A percentile compares a stretch with the other conserved stretches of the same genome.
Conservation (phyloP, 2,329 filamentous ascomycete genomes). For the Talaromyces funiculosus region DNA sequence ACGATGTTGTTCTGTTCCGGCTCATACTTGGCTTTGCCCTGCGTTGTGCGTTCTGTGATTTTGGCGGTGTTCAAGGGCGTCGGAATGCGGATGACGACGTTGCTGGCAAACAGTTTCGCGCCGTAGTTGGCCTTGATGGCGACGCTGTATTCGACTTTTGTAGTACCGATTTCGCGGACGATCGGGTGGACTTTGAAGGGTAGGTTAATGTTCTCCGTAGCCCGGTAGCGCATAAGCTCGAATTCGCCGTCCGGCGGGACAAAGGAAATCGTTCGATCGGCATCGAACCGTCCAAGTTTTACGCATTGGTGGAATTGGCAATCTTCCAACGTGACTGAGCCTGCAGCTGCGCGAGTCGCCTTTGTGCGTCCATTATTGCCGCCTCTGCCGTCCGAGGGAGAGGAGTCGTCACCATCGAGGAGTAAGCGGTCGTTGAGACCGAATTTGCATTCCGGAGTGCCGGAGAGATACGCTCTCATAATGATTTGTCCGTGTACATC, state of each 20-base stretch:
- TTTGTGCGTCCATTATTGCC: constrained; percentile 56
- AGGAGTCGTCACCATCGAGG: constrained; percentile 68
- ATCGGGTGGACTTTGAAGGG: constrained; percentile 99
- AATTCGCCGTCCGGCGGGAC: constrained; percentile 96
- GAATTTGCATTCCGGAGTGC: constrained; percentile 98
- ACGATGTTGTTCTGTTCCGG: constrained; percentile 96
- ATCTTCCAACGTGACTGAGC: constrained; percentile 92
- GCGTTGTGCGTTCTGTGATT: constrained; percentile 85
- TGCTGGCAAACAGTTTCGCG: constrained; percentile 92
- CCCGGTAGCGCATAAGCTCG: constrained; percentile 96
- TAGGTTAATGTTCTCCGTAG: constrained; percentile 96
- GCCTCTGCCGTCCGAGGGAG: constrained; percentile 29
- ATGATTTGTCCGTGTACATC: constrained; percentile 97
- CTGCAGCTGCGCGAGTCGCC: constrained; percentile 89
- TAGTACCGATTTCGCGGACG: constrained; percentile 93
- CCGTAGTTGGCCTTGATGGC: constrained; percentile 96
- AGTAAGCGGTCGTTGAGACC: constrained; percentile 92
- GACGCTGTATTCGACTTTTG: constrained; percentile 97
- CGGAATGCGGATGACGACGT: constrained; percentile 88
- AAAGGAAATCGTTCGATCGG: constrained; percentile 93
- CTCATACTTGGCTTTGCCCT: constrained; percentile 98
- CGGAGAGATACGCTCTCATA: constrained; percentile 95
- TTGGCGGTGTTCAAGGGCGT: constrained; percentile 94
- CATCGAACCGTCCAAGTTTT: constrained; percentile 93
- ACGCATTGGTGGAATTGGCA: constrained; percentile 99